Percentiles rank a stretch among this genome's conserved stretches.
Conservation (phyloP, 78 protist genomes). For the Tieghemostelium lacteum region DNA sequence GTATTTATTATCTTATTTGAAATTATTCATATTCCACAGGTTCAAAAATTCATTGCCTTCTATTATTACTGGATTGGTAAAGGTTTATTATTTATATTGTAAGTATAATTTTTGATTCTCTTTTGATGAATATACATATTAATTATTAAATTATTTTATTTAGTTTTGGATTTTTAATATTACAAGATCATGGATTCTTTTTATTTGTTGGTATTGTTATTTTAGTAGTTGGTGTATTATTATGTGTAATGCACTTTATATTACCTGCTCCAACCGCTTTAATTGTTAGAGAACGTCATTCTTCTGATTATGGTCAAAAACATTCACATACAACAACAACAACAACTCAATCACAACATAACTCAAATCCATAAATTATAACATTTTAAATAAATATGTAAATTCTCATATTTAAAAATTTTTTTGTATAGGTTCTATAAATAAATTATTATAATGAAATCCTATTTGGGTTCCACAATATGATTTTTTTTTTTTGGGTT, state of each 20-base stretch:
- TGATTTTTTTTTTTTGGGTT: no score
- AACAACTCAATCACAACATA: no score
- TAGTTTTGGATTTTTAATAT: conserved; percentile 49
- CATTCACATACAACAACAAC: no score
- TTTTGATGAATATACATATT: neutral
- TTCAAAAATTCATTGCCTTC: conserved; percentile 29
- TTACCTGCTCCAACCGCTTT: conserved; percentile 19
- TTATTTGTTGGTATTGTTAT: conserved; percentile 59
- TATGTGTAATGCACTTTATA: conserved; percentile 34
- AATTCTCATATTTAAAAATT: no score
- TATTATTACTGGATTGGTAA: conserved; percentile 56
- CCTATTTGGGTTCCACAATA: no score
- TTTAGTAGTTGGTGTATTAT: conserved; percentile 39
- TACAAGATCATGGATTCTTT: conserved; percentile 27
- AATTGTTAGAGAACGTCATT: neutral
- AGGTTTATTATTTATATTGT: conserved; percentile 38
- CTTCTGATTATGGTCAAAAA: no score
- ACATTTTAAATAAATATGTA: no score
- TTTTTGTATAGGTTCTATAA: no score
- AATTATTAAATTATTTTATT: neutral
- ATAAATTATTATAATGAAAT: no score
- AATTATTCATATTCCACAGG: conserved; percentile 12
- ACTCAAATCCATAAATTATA: no score
- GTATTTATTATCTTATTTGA: conserved; percentile 39
- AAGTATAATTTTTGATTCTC: neutral